Evolutionary conservation across 2,329 filamentous ascomycete species (phyloP).

Genomic region (Colletotrichum sublineola): DNA sequence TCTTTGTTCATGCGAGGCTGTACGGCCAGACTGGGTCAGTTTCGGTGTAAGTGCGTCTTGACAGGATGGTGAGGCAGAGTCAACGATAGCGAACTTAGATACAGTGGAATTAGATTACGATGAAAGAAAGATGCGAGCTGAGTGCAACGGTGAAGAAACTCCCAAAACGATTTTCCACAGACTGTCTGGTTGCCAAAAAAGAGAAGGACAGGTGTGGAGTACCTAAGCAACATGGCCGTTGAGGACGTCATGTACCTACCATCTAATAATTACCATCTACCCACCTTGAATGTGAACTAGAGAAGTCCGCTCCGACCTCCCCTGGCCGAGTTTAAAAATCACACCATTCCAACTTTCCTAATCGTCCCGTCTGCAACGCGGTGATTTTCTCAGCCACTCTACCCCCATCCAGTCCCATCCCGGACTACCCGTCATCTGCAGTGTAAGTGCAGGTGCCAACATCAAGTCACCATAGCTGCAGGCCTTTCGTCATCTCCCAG

Average conservation of each 20-base stretch:
- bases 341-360: slow-evolving; percentile 24
- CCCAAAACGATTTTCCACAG: background rate
- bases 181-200: background rate
- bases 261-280: background rate
- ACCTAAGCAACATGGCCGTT: slow-evolving; percentile 12
- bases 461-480: slow-evolving; percentile 12
- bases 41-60: background rate
- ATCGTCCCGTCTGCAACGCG: background rate
- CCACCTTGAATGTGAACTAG: background rate
- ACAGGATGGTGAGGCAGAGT: background rate
- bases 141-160: background rate
- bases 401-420: slow-evolving; percentile 20
- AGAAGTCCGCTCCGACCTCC: slow-evolving; percentile 36
- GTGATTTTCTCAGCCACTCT: background rate
- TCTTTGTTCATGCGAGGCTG: slow-evolving; percentile 5
- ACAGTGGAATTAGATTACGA: slow-evolving; percentile 3
- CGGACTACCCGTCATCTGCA: slow-evolving; percentile 13
- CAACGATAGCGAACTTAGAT: slow-evolving; percentile 17
- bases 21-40: background rate
- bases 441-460: slow-evolving; percentile 15
- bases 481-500: slow-evolving; percentile 32
- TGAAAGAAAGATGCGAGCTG: background rate
- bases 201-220: background rate
- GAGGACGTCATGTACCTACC: slow-evolving; percentile 7
- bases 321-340: slow-evolving; percentile 33